phyloP scores from a whole-genome alignment of 1,284 basidiomycete species.

The Meira nashicola region DNA sequence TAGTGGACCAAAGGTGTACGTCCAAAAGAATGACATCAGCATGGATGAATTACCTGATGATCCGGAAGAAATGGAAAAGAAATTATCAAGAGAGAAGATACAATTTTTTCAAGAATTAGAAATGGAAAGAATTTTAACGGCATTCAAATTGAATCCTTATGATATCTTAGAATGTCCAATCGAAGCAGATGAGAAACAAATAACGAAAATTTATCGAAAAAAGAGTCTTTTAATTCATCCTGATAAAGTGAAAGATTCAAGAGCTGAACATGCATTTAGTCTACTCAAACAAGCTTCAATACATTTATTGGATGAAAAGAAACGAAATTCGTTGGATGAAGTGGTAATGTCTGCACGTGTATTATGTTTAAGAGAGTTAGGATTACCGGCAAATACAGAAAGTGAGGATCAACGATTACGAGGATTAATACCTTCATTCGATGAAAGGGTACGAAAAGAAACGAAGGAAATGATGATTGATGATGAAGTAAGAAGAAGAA shows the following conservation, averaged over 20 bases:
- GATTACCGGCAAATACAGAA: conserved; percentile 40
- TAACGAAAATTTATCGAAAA: conserved; percentile 59
- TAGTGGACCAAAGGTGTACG: conserved; percentile 11
- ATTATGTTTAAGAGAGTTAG: conserved; percentile 51
- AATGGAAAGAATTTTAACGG: conserved; percentile 57
- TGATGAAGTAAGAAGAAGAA: conserved; percentile 58
- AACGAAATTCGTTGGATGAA: conserved; percentile 52
- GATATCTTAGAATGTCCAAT: conserved; percentile 59
- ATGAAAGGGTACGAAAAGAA: conserved; percentile 55
- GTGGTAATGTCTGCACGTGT: conserved; percentile 52
- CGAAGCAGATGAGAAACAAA: conserved; percentile 56
- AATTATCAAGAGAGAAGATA: conserved; percentile 25
- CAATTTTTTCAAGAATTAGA: conserved; percentile 53
- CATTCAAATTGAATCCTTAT: conserved; percentile 61
- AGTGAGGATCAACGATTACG: conserved; percentile 53
- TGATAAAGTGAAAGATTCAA: conserved; percentile 59
- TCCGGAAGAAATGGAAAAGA: conserved; percentile 9
- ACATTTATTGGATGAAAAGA: conserved; percentile 49
- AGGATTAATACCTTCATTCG: conserved; percentile 55
- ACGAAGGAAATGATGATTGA: conserved; percentile 60
- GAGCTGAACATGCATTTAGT: conserved; percentile 60
- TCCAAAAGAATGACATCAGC: not conserved
- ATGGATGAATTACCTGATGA: conserved; percentile 4
- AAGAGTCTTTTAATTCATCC: conserved; percentile 61
- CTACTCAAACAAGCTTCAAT: conserved; percentile 58